phyloP scores from a whole-genome alignment of 2,329 filamentous ascomycete species.

The Xylaria multiplex region DNA sequence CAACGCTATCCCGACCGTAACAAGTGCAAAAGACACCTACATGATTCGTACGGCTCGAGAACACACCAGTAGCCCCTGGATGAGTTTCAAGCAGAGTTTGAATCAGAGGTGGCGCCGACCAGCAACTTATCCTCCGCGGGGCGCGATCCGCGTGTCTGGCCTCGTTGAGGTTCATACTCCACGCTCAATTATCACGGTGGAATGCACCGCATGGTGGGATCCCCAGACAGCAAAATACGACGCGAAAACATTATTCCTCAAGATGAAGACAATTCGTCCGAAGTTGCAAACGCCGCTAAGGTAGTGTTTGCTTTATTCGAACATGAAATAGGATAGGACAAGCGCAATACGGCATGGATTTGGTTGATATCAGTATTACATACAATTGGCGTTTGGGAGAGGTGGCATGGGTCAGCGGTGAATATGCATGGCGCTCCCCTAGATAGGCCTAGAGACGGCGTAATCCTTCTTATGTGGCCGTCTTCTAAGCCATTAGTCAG shows the following conservation, averaged over 20 bases:
- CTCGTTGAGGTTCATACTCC: conserved; percentile 63
- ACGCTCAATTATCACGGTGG: conserved; percentile 59
- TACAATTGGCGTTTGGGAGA: conserved; percentile 31
- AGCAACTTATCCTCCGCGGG: conserved; percentile 57
- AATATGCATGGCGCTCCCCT: conserved; percentile 22
- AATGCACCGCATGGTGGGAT: conserved; percentile 65
- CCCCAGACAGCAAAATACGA: conserved; percentile 63
- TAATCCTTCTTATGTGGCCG: not conserved
- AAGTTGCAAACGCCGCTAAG: conserved; percentile 36
- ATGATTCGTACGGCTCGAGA: conserved; percentile 43
- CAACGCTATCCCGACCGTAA: conserved; percentile 33
- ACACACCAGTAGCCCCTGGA: conserved; percentile 48
- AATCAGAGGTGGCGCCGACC: conserved; percentile 59
- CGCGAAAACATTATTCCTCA: conserved; percentile 28
- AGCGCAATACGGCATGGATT: conserved; percentile 18
- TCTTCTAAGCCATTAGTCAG: not conserved
- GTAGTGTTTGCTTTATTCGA: conserved; percentile 32
- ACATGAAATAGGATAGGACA: conserved; percentile 13
- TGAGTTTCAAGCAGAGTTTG: conserved; percentile 51
- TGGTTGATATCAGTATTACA: conserved; percentile 16
- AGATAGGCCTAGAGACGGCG: conserved; percentile 4
- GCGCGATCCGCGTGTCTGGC: conserved; percentile 64
- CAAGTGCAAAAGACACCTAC: conserved; percentile 47
- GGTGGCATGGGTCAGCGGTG: conserved; percentile 17
- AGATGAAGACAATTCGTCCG: conserved; percentile 33